Evolutionary conservation across 2,329 filamentous ascomycete species (phyloP), one percentile per base, ranked within the genome.

Genomic region (Arachnopeziza araneosa): DNA sequence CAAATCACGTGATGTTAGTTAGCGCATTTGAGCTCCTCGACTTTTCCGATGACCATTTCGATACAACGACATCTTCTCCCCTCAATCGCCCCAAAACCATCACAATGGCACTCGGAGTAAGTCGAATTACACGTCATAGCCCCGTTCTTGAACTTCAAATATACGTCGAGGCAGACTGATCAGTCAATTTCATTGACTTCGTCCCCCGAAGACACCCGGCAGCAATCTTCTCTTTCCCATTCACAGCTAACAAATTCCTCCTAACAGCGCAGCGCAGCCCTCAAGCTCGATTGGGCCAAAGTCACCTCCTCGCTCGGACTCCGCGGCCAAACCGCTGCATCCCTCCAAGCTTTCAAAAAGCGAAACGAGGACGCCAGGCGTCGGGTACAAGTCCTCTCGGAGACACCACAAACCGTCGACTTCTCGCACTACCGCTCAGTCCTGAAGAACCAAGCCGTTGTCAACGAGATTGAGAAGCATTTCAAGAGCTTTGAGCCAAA

Each of bases 281-380:
- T 96, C 80, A 99, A 98, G 87, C 86, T 99, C 84, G 95, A 99
- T 88, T 99, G 95, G 95, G 86, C 86, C 81, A 95, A 96, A 82
- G 86, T 99, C 75, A 89, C 89, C 79, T 86, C 85, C 80, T 96
- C 93, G 75, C 92, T 99, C 73, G 93, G 93, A 77, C 91, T 99
- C 78, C 91, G 91, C 78, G 95, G 95, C 77, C 90, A 92, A 82
- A 99, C 95, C 70, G 93, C 91, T 70, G 80, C 88, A 72, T 89
- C 93, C 64, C 91, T 99, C 64, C 89, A 93, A 77, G 85, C 91
- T 68, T 99, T 99, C 89, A 99, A 99, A 87, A 95, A 96, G 87
- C 93, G 95, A 81, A 97, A 98, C 84, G 95, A 99, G 76, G 93
- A 97, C 77, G 93, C 91, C 75, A 93, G 93, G 80, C 93, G 95